Evolutionary conservation across 2,329 filamentous ascomycete genomes (phyloP).

Genomic region (Talaromyces sp.): DNA sequence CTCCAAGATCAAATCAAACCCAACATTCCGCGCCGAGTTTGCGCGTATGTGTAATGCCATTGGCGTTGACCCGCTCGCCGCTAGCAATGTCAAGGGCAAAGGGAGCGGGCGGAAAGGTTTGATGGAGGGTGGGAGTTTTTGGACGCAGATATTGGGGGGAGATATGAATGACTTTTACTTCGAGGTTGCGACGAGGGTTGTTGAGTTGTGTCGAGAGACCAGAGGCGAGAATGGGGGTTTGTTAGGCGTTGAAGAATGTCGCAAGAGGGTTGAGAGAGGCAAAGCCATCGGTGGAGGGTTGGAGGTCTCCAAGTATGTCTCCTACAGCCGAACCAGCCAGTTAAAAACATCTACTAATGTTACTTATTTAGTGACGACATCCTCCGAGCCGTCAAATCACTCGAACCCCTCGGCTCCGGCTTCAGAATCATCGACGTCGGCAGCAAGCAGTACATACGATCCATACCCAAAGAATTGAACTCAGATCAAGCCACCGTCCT

Average conservation of each 20-base stretch:
- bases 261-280: conserved; percentile 68
- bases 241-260: conserved; percentile 77
- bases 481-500: conserved; percentile 89
- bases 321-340: too few relatives aligned
- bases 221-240: conserved; percentile 88
- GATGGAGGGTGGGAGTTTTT: conserved; percentile 65
- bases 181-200: conserved; percentile 89
- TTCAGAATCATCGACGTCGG: conserved; percentile 84
- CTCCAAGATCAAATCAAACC: conserved; percentile 93
- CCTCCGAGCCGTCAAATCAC: conserved; percentile 78
- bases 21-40: conserved; percentile 92
- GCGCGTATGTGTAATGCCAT: conserved; percentile 98
- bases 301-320: conserved; percentile 69
- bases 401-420: conserved; percentile 81
- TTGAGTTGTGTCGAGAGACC: conserved; percentile 85
- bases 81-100: conserved; percentile 53
- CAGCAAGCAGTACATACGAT: conserved; percentile 80
- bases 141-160: conserved; percentile 86
- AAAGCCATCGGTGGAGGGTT: conserved; percentile 71
- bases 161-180: conserved; percentile 99
- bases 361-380: conserved; percentile 70
- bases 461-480: conserved; percentile 91
- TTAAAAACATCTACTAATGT: background rate
- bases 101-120: conserved; percentile 40
- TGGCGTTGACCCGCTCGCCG: conserved; percentile 90